These are phyloP conservation scores for Arthromyces matolae DNA, from an alignment of 768 basidiomycete species.

Conservation along the genomic window DNA sequence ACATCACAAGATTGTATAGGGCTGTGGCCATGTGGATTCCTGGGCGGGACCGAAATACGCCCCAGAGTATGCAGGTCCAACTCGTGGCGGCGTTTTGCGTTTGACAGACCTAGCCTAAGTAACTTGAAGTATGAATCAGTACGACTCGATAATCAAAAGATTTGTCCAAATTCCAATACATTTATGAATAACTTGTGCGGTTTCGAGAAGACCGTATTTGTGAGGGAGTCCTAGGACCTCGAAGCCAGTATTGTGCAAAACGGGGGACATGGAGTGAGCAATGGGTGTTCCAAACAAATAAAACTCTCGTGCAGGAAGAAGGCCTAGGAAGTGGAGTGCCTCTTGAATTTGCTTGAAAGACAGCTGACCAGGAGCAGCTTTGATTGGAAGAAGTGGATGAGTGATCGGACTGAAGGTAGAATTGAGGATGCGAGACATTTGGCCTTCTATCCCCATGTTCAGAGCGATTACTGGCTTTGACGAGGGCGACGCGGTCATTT, in stretches of 20 bases:
- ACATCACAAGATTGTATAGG: too few relatives aligned
- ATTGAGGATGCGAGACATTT: conserved; percentile 88
- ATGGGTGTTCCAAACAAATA: conserved; percentile 92
- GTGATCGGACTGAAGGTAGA: conserved; percentile 85
- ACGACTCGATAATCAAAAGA: too few relatives aligned
- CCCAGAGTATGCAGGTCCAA: too few relatives aligned
- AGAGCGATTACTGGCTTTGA: conserved; percentile 89
- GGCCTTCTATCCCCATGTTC: conserved; percentile 89
- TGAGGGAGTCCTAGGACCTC: conserved; percentile 79
- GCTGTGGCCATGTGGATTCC: not conserved
- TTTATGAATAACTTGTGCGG: conserved; percentile 57
- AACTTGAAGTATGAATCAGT: too few relatives aligned
- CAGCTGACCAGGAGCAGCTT: conserved; percentile 92
- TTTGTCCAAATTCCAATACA: too few relatives aligned
- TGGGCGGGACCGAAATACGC: not conserved
- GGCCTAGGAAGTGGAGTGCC: conserved; percentile 77
- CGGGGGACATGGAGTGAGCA: conserved; percentile 85
- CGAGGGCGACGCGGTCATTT: conserved; percentile 35
- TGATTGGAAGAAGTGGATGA: conserved; percentile 79
- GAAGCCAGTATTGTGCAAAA: conserved; percentile 89
- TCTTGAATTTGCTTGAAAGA: conserved; percentile 83
- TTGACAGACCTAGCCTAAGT: too few relatives aligned
- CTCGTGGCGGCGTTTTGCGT: too few relatives aligned
- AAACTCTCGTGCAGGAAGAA: conserved; percentile 69
- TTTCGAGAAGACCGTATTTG: conserved; percentile 76